Base-by-base conservation (phyloP, 1,284 basidiomycete species). In the Apiotrichum gamsii region DNA sequence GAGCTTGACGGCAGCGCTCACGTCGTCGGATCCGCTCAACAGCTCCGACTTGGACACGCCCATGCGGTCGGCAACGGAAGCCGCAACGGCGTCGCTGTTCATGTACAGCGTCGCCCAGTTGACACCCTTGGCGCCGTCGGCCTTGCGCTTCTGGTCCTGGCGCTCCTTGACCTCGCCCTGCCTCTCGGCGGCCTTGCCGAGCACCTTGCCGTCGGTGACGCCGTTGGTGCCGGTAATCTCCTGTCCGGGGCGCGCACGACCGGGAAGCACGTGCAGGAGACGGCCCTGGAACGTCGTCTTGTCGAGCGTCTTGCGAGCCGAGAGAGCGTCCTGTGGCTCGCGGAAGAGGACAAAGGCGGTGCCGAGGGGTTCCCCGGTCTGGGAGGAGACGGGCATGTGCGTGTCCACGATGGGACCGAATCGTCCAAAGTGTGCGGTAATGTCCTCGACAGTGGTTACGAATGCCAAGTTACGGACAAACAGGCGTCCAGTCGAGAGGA, bases 61-160 rank as follows among this genome's bases (percentile, higher is more conserved):
- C 75, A 93, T 82, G 10, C 88, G 79, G 54, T 84, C 81, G 1
- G 90, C 86, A 23, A 93, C 80, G 4, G 86, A 89, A 2, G 84
- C 82, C 1, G 84, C 83, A 0, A 93, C 88, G 10, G 90, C 88
- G 64, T 94, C 89, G 54, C 85, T 86, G 77, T 95, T 97, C 90
- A 97, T 94, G 67, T 94, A 97, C 52, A 97, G 70, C 77, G 90
- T 87, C 37, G 84, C 84, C 94, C 94, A 98, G 70, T 94, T 95
- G 64, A 96, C 93, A 53, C 90, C 89, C 58, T 83, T 84, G 29
- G 83, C 82, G 6, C 85, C 83, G 21, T 74, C 76, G 14, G 82
- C 77, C 67, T 87, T 94, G 54, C 82, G 77, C 67, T 85, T 84
- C 34, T 80, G 72, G 34, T 73, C 68, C 4, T 72, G 79, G 14